Percentiles rank a stretch among this genome's conserved stretches.
phyloP scores from a whole-genome alignment of 2,329 filamentous ascomycete genomes.

The Scedosporium aurantiacum region DNA sequence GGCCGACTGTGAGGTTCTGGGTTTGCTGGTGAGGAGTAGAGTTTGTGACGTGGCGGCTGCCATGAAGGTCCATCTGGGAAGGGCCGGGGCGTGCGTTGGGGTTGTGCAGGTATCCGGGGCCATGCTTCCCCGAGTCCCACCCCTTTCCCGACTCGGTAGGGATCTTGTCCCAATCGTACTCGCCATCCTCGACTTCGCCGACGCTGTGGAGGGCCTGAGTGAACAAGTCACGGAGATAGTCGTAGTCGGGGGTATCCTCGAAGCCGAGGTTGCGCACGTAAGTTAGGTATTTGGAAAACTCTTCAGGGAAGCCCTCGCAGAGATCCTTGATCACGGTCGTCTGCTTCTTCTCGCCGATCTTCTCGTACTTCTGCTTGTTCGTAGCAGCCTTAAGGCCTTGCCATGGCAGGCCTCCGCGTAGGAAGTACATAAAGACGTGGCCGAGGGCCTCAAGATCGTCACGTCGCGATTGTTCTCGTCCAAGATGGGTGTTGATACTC shows the following conservation, averaged over 20 bases:
- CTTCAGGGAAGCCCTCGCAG: conserved; percentile 89
- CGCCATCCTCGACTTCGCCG: conserved; percentile 90
- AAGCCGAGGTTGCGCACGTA: conserved; percentile 98
- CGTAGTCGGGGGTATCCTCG: conserved; percentile 96
- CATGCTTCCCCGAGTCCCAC: conserved; percentile 66
- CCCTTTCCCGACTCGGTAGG: conserved; percentile 75
- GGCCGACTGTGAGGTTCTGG: conserved; percentile 62
- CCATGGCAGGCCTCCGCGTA: conserved; percentile 61
- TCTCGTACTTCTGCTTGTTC: conserved; percentile 97
- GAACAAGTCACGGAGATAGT: conserved; percentile 92
- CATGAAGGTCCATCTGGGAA: conserved; percentile 76
- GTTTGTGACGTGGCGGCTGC: conserved; percentile 56
- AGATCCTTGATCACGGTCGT: conserved; percentile 94
- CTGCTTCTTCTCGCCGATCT: conserved; percentile 99
- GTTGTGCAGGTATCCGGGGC: conserved; percentile 57
- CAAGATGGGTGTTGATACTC: conserved; percentile 98
- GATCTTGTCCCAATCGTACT: conserved; percentile 99
- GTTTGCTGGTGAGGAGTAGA: conserved; percentile 51
- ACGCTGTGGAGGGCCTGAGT: conserved; percentile 91
- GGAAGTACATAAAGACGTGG: conserved; percentile 66
- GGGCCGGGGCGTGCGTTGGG: conserved; percentile 68
- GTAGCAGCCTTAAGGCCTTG: conserved; percentile 63
- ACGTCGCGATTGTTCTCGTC: conserved; percentile 87
- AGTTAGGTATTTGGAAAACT: conserved; percentile 94
- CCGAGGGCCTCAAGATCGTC: conserved; percentile 87